Base-by-base conservation (phyloP, 139 green algal genomes). In the Nannochloris sp. region DNA sequence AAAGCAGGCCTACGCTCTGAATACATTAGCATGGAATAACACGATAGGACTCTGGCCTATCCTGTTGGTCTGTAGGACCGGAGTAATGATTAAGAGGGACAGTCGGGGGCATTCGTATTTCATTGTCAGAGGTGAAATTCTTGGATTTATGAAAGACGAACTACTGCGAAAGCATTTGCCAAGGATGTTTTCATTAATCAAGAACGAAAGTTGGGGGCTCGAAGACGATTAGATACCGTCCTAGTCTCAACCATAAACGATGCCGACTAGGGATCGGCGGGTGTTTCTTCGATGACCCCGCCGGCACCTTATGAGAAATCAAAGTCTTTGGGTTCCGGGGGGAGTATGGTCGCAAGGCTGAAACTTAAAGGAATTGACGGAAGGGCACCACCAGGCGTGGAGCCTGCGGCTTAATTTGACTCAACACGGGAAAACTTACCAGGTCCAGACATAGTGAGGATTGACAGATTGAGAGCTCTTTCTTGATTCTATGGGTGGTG, bases 161-260 rank as follows among this genome's bases (percentile, higher is more conserved):
- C 91, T 93, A 93, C 89, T 96, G 63, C 70, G 70, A 77, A 77
- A 72, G 65, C 64, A 71, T 56, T 61, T 97, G 87, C 90, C 91
- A 97, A 97, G 89, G 90, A 96, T 96, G 90, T 96, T 97, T 97
- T 97, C 91, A 97, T 97, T 97, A 86, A 97, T 97, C 90, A 97
- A 96, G 89, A 97, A 95, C 90, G 89, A 97, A 96, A 97, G 89
- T 96, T 96, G 89, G 91, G 91, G 90, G 90, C 86, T 97, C 89
- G 91, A 97, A 97, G 90, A 97, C 85, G 91, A 96, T 97, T 92
- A 97, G 90, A 97, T 97, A 97, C 89, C 91, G 86, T 97, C 90
- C 84, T 97, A 97, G 91, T 97, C 90, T 96, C 88, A 96, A 97
- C 90, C 90, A 95, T 96, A 97, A 97, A 97, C 88, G 90, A 97